phyloP scores from a whole-genome alignment of 2,329 filamentous ascomycete species.

The Teratosphaeria zuluensis region DNA sequence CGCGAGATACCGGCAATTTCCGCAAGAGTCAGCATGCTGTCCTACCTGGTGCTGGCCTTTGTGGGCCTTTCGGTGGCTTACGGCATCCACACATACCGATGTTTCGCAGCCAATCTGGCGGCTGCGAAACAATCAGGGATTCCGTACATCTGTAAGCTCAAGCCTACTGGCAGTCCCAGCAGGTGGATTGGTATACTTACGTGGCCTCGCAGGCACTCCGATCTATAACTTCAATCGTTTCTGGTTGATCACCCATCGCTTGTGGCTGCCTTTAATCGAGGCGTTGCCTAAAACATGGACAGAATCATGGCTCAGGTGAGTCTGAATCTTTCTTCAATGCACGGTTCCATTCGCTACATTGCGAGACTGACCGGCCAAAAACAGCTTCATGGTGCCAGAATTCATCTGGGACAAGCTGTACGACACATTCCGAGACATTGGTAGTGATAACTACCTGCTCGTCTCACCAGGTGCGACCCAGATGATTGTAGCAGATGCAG shows the following conservation, averaged over 20 bases:
- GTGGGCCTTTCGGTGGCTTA: constrained; percentile 26
- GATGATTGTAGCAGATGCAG: constrained; percentile 53
- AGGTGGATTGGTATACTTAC: not conserved
- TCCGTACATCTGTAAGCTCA: constrained; percentile 28
- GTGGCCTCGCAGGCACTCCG: constrained; percentile 18
- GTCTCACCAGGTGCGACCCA: constrained; percentile 48
- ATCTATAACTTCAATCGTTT: constrained; percentile 40
- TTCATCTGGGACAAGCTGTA: constrained; percentile 50
- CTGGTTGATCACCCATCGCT: constrained; percentile 47
- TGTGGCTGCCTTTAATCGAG: constrained; percentile 49
- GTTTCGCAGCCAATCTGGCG: constrained; percentile 32
- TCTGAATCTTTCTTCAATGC: not conserved
- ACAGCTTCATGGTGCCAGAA: constrained; percentile 48
- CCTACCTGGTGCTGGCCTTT: constrained; percentile 18
- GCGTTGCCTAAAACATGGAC: constrained; percentile 46
- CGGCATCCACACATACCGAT: constrained; percentile 25
- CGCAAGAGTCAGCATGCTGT: constrained; percentile 14
- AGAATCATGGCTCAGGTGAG: constrained; percentile 52
- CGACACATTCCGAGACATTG: constrained; percentile 48
- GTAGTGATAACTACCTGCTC: constrained; percentile 53
- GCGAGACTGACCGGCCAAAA: not conserved
- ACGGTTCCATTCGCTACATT: constrained; percentile 5
- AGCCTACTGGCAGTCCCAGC: not conserved
- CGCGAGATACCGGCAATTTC: not conserved
- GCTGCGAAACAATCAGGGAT: constrained; percentile 38